phyloP scores from a whole-genome alignment of 192 early-diverging fungal genomes.

The Podila horticola region DNA sequence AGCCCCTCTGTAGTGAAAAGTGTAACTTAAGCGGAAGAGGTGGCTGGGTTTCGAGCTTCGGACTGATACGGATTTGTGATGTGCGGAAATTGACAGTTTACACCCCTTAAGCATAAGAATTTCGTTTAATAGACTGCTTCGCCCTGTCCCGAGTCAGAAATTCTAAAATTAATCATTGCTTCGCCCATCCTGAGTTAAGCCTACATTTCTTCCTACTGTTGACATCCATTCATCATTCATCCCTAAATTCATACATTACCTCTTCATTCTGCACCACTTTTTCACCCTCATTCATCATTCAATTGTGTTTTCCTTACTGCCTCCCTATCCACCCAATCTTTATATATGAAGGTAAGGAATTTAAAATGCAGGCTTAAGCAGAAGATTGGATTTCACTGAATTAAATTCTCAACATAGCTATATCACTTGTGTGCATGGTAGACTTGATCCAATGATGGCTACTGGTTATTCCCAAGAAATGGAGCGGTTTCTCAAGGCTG shows the following conservation, averaged over 20 bases:
- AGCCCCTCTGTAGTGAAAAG: too few relatives aligned
- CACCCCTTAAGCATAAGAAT: too few relatives aligned
- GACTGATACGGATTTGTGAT: too few relatives aligned
- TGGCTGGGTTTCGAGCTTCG: too few relatives aligned
- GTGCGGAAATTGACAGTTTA: too few relatives aligned
- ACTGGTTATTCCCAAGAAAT: not conserved
- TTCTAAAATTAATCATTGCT: not conserved
- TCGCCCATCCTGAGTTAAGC: slow-evolving; percentile 18
- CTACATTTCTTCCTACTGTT: not conserved
- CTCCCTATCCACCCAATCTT: not conserved
- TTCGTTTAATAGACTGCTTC: too few relatives aligned
- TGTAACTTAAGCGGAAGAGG: too few relatives aligned
- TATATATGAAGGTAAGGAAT: not conserved
- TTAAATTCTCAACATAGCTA: not conserved
- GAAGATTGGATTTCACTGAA: not conserved
- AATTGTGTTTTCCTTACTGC: not conserved
- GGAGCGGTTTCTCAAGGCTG: not conserved
- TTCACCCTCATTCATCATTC: not conserved
- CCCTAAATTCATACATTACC: not conserved
- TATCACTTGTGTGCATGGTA: not conserved
- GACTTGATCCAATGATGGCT: not conserved
- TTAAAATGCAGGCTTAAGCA: slow-evolving; percentile 1
- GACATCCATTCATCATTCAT: not conserved
- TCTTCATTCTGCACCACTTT: not conserved
- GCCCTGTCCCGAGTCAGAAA: too few relatives aligned